Percentiles rank a stretch among this genome's conserved stretches.
Evolutionary conservation across 129 eudicot genomes (phyloP).

Genomic region (Rutidosis leptorrhynchoides): DNA sequence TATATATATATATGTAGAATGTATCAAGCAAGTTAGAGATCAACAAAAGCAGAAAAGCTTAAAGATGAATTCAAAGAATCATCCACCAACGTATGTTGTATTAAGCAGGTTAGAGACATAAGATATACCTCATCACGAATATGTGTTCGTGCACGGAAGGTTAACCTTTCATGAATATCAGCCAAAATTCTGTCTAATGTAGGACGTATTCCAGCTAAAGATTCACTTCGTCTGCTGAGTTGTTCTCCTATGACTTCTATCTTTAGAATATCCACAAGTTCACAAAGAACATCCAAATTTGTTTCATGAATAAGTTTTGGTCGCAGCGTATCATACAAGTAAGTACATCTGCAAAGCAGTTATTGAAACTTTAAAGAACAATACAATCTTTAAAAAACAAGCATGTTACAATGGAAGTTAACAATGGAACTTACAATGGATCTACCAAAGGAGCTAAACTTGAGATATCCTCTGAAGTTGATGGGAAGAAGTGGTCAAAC

Average conservation of each 20-base stretch:
- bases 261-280: constrained; percentile 96
- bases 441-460: constrained; percentile 91
- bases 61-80: background rate
- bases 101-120: constrained; percentile 11
- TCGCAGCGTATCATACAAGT: constrained; percentile 83
- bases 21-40: no score
- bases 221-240: constrained; percentile 73
- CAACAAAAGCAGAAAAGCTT: no score
- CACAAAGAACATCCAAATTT: constrained; percentile 89
- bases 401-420: constrained; percentile 7
- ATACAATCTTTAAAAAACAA: background rate
- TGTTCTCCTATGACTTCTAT: constrained; percentile 95
- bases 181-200: constrained; percentile 86
- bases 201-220: constrained; percentile 90
- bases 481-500: constrained; percentile 89
- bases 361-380: background rate
- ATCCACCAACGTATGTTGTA: background rate
- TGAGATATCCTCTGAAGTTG: constrained; percentile 86
- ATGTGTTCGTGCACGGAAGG: constrained; percentile 95
- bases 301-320: constrained; percentile 92
- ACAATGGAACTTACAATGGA: constrained; percentile 67
- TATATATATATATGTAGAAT: no score
- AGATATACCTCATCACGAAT: constrained; percentile 89
- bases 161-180: constrained; percentile 96
- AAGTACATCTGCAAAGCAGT: constrained; percentile 68